Evolutionary conservation across 2,329 filamentous ascomycete species (phyloP), one percentile per base, ranked within the genome.

Genomic region (Pseudocercospora crystallina): DNA sequence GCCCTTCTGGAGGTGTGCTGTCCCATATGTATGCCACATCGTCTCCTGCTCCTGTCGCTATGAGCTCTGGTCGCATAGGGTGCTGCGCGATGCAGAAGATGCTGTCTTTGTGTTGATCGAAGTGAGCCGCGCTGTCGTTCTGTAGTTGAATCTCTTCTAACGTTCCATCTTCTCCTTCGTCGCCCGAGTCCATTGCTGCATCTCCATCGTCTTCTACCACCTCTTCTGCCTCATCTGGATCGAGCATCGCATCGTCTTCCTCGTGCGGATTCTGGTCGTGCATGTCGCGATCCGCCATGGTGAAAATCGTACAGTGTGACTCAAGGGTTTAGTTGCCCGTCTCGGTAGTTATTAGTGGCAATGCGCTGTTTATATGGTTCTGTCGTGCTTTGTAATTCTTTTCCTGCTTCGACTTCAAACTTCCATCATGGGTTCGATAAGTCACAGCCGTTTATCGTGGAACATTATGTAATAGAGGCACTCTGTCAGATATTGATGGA

Each of bases 21-120:
- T 96, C 88, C 69, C 95, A 85, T 11, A 99, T 80, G 74, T 92
- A 96, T 47, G 89, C 91, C 14, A 86, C 85, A 53, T 96, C 94
- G 63, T 89, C 86, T 32, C 85, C 86, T 58, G 91, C 94, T 54
- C 94, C 94, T 0, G 94, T 96, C 3, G 91, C 87, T 53, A 97
- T 78, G 53, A 97, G 84, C 14, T 84, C 79, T 5, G 86, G 83
- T 66, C 87, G 80, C 5, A 84, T 76, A 3, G 94, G 94, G 69
- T 99, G 94, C 69, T 96, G 90, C 13, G 92, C 90, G 69, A 99
- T 94, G 72, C 89, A 84, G 76, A 96, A 99, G 65, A 99, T 87
- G 54, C 87, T 91, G 79, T 96, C 90, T 62, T 84, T 87, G 76
- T 96, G 90, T 32, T 75, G 72, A 76, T 97, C 94, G 67, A 97